These are phyloP conservation scores for Cudoniella acicularis DNA, from an alignment of 495 filamentous ascomycete genomes.

Conservation along the genomic window DNA sequence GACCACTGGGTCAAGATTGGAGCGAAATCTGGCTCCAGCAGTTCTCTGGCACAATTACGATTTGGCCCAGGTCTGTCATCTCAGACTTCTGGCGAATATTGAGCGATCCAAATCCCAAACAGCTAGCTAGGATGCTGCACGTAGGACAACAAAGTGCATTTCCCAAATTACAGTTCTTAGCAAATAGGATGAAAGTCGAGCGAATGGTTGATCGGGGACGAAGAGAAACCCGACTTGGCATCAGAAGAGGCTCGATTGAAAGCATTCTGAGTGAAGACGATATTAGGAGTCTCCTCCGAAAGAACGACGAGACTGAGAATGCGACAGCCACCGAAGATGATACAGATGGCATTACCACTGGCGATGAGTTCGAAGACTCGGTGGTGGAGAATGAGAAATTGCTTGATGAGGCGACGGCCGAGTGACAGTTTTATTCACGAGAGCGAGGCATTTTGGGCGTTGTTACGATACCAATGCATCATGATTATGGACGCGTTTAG, in stretches of 20 bases:
- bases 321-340: conserved; percentile 15
- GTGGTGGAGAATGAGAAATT: conserved; percentile 9
- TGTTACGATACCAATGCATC: background rate
- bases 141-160: conserved; percentile 83
- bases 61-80: conserved; percentile 76
- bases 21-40: conserved; percentile 91
- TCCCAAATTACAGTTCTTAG: conserved; percentile 85
- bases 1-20: conserved; percentile 95
- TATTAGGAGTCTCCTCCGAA: conserved; percentile 30
- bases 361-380: conserved; percentile 12
- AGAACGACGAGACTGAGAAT: conserved; percentile 2
- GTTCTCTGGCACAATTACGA: conserved; percentile 91
- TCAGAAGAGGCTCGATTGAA: conserved; percentile 40
- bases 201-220: conserved; percentile 72
- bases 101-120: conserved; percentile 68
- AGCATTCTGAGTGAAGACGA: conserved; percentile 44
- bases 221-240: conserved; percentile 41
- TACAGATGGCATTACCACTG: conserved; percentile 14
- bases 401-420: background rate
- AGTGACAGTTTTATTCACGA: too few species aligned
- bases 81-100: conserved; percentile 86
- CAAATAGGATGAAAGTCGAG: conserved; percentile 82
- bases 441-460: too few species aligned
- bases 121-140: conserved; percentile 82
- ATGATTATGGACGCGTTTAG: background rate